Evolutionary conservation across 2,329 filamentous ascomycete genomes (phyloP), one percentile per base, ranked within the genome.

Genomic region (Leptographium wingfieldii): DNA sequence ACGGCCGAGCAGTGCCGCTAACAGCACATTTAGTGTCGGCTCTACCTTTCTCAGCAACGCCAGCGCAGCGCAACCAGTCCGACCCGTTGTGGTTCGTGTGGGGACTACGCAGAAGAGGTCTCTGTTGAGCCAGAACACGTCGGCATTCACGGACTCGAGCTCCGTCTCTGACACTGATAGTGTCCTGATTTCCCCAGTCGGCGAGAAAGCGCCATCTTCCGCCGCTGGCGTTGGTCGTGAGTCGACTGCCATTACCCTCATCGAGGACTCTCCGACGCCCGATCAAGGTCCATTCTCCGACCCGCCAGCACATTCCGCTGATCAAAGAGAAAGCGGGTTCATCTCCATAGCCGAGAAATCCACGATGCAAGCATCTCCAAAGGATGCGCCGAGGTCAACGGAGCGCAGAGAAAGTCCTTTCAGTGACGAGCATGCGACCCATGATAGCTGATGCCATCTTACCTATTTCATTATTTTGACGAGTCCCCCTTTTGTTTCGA

Each of bases 31-130:
- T 68, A 86, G 83, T 67, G 81, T 87, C 60, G 84, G 84, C 22
- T 84, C 84, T 25, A 85, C 84, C 1, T 86, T 86, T 70, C 73
- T 87, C 65, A 87, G 84, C 73, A 85, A 79, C 63, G 82, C 82
- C 64, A 83, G 75, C 66, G 75, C 81, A 2, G 81, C 80, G 16
- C 80, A 76, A 29, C 77, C 80, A 27, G 78, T 79, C 31, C 78
- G 78, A 56, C 81, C 82, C 27, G 81, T 84, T 66, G 77, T 86
- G 43, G 78, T 86, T 55, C 80, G 81, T 61, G 80, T 86, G 25
- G 78, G 77, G 51, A 79, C 73, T 60, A 73, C 73, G 12, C 68
- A 73, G 46, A 82, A 79, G 70, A 80, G 77, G 69, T 69, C 73
- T 2, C 53, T 51, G 14, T 59, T 60, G 19, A 66, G 57, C 61